Evolutionary conservation across 345 rosid genomes (phyloP).

Genomic region (Salix suchowensis): DNA sequence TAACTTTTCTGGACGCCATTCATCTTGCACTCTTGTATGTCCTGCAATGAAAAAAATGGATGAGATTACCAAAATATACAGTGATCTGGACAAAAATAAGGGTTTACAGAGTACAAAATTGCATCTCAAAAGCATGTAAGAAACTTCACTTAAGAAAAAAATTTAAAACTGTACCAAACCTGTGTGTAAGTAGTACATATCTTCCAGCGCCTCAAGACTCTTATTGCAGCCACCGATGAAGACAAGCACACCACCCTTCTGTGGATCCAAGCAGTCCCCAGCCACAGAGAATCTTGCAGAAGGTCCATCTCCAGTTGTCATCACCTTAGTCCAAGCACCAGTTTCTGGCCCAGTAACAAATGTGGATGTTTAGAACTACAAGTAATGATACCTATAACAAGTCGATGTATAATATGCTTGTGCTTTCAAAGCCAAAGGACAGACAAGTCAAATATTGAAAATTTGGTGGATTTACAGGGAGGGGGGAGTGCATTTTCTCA

Average conservation of each 20-base stretch:
- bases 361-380: neutral
- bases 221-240: slow-evolving; percentile 92
- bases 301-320: slow-evolving; percentile 73
- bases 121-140: neutral
- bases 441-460: neutral
- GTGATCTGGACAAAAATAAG: neutral
- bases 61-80: slow-evolving; percentile 7
- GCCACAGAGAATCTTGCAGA: slow-evolving; percentile 92
- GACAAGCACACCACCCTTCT: slow-evolving; percentile 63
- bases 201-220: slow-evolving; percentile 92
- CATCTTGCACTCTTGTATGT: slow-evolving; percentile 45
- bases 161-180: slow-evolving; percentile 37
- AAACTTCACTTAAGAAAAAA: slow-evolving; percentile 5
- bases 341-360: slow-evolving; percentile 46
- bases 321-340: slow-evolving; percentile 71
- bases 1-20: slow-evolving; percentile 57
- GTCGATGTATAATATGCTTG: neutral
- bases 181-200: slow-evolving; percentile 82
- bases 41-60: slow-evolving; percentile 35
- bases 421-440: neutral
- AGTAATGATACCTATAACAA: neutral
- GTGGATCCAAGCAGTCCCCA: slow-evolving; percentile 87
- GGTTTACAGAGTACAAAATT: slow-evolving; percentile 2
- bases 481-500: neutral
- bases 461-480: neutral